phyloP scores from a whole-genome alignment of 306 rosid genomes.

The Geum urbanum region DNA sequence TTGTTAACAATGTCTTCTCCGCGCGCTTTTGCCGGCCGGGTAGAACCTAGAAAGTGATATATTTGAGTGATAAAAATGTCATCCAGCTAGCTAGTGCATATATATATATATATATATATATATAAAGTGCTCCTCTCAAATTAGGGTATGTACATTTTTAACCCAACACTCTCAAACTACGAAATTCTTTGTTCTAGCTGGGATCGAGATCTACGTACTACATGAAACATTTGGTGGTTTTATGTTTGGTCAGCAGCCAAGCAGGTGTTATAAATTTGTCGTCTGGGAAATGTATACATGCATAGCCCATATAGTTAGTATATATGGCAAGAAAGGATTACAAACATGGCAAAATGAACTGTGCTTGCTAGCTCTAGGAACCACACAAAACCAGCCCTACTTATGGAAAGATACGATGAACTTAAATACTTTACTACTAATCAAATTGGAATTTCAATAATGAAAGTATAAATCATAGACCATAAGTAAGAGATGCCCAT shows the following conservation, averaged over 20 bases:
- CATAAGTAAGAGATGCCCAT: slow-evolving; percentile 25
- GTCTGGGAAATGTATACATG: not conserved
- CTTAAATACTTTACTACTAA: not conserved
- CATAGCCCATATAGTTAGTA: not conserved
- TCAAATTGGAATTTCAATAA: not conserved
- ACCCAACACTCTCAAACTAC: not conserved
- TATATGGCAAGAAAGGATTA: not conserved
- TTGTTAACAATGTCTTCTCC: too few relatives aligned
- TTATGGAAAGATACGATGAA: not conserved
- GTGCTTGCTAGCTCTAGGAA: not conserved
- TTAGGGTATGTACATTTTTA: not conserved
- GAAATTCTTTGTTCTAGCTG: not conserved
- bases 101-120: too few relatives aligned
- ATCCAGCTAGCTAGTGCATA: too few relatives aligned
- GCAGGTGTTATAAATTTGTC: not conserved
- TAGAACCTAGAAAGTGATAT: not conserved
- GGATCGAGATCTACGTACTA: slow-evolving; percentile 3
- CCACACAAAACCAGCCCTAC: not conserved
- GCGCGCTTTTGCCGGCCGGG: too few relatives aligned
- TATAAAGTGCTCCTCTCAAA: too few relatives aligned
- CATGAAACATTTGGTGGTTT: not conserved
- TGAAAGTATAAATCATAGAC: not conserved
- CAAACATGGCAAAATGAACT: not conserved
- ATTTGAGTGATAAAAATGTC: not conserved
- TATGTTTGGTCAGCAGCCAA: not conserved